Evolutionary conservation across 2,329 filamentous ascomycete genomes (phyloP).

Genomic region (Fusarium redolens): DNA sequence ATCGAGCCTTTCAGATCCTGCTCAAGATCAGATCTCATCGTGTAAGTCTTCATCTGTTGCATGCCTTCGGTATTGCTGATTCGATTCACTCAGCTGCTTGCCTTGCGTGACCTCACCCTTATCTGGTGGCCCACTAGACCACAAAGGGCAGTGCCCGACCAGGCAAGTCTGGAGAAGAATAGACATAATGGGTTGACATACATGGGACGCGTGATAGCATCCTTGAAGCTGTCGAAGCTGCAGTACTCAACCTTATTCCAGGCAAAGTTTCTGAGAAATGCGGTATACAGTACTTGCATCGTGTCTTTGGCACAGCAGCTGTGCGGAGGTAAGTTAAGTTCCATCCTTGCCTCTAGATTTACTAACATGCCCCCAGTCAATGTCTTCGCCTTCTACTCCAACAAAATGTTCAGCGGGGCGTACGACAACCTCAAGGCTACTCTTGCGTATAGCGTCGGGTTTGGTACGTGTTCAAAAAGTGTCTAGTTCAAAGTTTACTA

Average conservation of each 20-base stretch:
- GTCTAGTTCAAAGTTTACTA: too few relatives aligned
- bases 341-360: too few relatives aligned
- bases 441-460: background rate
- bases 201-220: background rate
- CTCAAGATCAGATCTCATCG: background rate
- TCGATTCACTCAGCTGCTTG: background rate
- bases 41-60: background rate
- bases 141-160: too few relatives aligned
- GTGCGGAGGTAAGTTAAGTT: background rate
- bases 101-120: background rate
- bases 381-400: background rate
- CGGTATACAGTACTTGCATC: background rate
- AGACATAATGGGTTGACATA: background rate
- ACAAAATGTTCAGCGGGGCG: background rate
- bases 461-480: background rate
- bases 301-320: background rate
- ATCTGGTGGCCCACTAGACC: background rate
- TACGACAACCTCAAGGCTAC: background rate
- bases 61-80: too few relatives aligned
- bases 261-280: background rate
- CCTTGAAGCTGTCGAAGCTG: background rate
- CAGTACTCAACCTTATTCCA: background rate
- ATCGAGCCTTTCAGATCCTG: background rate
- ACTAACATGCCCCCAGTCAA: background rate
- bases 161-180: rapidly evolving